Percentiles rank a stretch among this genome's conserved stretches.
Conservation (phyloP, 192 early-diverging fungal species). For the Helicostylum pulchrum region DNA sequence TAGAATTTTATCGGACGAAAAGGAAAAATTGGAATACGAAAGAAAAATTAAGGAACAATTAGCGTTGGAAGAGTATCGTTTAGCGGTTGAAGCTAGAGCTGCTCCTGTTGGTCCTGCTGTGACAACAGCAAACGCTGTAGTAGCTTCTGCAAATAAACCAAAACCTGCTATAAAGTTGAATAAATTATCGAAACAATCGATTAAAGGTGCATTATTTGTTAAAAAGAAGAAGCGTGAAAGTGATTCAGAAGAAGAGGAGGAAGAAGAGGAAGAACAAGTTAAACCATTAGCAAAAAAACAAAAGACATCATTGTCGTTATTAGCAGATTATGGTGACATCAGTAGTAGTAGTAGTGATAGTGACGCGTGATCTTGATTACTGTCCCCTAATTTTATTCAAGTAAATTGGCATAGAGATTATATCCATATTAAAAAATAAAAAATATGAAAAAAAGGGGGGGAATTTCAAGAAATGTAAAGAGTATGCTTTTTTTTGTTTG, state of each 20-base stretch:
- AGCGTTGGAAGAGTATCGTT: conserved; percentile 47
- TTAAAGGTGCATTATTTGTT: not conserved
- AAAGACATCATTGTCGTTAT: conserved; percentile 3
- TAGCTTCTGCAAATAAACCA: not conserved
- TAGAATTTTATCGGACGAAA: conserved; percentile 51
- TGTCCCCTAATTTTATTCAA: no score
- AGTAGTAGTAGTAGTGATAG: not conserved
- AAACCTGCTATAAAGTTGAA: not conserved
- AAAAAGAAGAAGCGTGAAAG: not conserved
- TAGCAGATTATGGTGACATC: not conserved
- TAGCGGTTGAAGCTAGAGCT: conserved; percentile 9
- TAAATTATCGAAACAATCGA: not conserved
- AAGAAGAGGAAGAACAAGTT: not conserved
- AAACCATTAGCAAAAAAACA: not conserved
- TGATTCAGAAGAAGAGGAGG: not conserved
- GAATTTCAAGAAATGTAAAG: no score
- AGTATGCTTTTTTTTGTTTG: no score
- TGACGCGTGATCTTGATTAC: not conserved
- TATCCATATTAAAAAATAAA: no score
- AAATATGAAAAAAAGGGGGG: no score
- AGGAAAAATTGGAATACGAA: conserved; percentile 41
- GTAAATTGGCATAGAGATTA: no score
- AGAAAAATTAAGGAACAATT: conserved; percentile 41
- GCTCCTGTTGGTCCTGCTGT: no score
- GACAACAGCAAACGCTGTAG: no score